phyloP scores from a whole-genome alignment of 2,329 filamentous ascomycete genomes.

The Endothia cerciana region DNA sequence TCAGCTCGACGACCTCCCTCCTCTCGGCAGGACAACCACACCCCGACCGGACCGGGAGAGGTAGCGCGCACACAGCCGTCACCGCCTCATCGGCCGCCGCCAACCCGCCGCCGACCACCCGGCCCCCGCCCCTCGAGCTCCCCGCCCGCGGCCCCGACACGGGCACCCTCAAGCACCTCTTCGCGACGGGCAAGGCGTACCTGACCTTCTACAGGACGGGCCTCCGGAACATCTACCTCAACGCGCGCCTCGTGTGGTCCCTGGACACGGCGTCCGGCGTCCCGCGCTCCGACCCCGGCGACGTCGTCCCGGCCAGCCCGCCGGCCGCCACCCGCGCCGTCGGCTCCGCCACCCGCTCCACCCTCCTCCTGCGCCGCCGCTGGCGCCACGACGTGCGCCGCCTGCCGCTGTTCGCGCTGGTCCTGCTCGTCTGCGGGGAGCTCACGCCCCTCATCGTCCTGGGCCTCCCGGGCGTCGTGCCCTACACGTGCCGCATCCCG shows the following conservation, averaged over 20 bases:
- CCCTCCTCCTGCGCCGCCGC: conserved; percentile 72
- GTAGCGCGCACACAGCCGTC: not conserved
- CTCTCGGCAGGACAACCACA: not conserved
- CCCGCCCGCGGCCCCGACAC: conserved; percentile 57
- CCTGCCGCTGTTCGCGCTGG: conserved; percentile 75
- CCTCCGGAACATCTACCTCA: conserved; percentile 73
- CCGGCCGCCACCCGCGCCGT: conserved; percentile 40
- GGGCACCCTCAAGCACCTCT: conserved; percentile 56
- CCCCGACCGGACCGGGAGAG: not conserved
- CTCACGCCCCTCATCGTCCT: conserved; percentile 82
- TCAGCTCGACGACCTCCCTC: conserved; percentile 13
- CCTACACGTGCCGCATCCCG: conserved; percentile 82
- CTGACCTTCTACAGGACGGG: conserved; percentile 86
- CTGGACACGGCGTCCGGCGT: conserved; percentile 38
- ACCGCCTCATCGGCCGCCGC: conserved; percentile 27
- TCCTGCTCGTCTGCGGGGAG: conserved; percentile 81
- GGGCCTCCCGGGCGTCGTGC: conserved; percentile 71
- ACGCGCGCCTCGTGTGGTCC: conserved; percentile 58
- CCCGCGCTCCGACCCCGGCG: conserved; percentile 41
- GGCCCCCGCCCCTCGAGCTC: conserved; percentile 69
- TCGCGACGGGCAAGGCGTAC: conserved; percentile 74
- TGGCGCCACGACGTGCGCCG: conserved; percentile 74
- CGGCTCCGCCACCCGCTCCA: conserved; percentile 58
- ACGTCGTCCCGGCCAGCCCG: conserved; percentile 43
- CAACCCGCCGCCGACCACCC: conserved; percentile 75